Conservation (phyloP, 805 yeast genomes). For the Hanseniaspora occidentalis region DNA sequence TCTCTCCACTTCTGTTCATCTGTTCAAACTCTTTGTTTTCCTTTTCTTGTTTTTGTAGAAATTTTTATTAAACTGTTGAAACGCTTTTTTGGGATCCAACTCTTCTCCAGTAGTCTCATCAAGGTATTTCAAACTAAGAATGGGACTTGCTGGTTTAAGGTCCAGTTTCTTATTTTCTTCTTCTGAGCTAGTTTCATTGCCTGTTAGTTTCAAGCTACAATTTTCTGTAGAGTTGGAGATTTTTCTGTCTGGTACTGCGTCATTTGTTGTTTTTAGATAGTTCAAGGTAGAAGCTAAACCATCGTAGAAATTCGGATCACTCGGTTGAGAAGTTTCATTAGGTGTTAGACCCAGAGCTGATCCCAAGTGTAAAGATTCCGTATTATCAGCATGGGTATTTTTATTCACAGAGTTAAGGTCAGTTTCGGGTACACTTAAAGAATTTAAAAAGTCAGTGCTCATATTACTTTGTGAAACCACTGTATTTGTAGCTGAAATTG, state of each 20-base stretch:
- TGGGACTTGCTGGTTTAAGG: not conserved
- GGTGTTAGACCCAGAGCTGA: not conserved
- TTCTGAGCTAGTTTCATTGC: no score
- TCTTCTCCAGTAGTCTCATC: not conserved
- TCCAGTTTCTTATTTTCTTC: no score
- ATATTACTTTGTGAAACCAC: no score
- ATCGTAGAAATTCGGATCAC: not conserved
- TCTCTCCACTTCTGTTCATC: not conserved
- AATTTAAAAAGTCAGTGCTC: conserved; percentile 11
- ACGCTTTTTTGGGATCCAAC: conserved; percentile 49
- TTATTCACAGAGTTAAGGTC: not conserved
- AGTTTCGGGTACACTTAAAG: not conserved
- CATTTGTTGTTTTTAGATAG: not conserved
- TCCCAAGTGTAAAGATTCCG: no score
- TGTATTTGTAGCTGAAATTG: no score
- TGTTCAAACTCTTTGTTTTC: conserved; percentile 9
- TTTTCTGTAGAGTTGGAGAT: no score
- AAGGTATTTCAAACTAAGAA: not conserved
- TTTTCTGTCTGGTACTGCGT: no score
- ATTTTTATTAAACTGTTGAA: conserved; percentile 60
- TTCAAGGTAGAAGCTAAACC: not conserved
- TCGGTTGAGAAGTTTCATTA: not conserved
- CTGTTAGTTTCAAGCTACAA: no score
- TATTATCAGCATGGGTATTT: not conserved
- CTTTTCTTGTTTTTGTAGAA: conserved; percentile 50